Percentiles rank a stretch among this genome's conserved stretches.
phyloP scores from a whole-genome alignment of 768 basidiomycete genomes.

The Hebeloma cylindrosporum region DNA sequence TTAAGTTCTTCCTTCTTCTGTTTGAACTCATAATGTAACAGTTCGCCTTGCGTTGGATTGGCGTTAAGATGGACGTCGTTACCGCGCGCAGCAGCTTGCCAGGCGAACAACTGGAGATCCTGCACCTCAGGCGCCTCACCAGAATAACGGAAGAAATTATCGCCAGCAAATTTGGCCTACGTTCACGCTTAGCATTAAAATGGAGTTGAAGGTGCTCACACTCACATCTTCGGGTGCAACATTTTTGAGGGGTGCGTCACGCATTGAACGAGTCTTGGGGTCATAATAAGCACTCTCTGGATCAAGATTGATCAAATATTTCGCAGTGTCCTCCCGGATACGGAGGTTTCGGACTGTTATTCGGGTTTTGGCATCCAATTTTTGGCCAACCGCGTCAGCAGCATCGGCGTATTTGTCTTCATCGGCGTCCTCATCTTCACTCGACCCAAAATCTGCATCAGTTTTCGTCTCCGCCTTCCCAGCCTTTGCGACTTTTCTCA shows the following conservation, averaged over 20 bases:
- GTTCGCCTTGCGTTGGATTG: constrained; percentile 93
- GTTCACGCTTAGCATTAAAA: background rate
- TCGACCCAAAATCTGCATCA: constrained; percentile 94
- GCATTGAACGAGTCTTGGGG: constrained; percentile 99
- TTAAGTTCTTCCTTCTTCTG: constrained; percentile 92
- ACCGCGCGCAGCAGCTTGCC: constrained; percentile 91
- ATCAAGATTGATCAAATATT: constrained; percentile 96
- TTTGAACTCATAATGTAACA: constrained; percentile 86
- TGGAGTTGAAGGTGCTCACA: constrained; percentile 5
- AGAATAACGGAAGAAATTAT: constrained; percentile 90
- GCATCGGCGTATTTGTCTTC: constrained; percentile 99
- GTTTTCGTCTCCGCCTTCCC: constrained; percentile 70
- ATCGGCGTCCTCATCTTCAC: constrained; percentile 93
- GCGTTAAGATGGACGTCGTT: constrained; percentile 96
- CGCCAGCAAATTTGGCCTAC: constrained; percentile 89
- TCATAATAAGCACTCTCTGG: constrained; percentile 97
- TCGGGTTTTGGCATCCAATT: constrained; percentile 95
- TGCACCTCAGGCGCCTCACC: constrained; percentile 95
- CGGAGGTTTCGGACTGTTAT: constrained; percentile 98
- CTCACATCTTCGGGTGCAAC: constrained; percentile 86
- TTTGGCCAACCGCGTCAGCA: constrained; percentile 97
- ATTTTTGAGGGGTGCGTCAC: constrained; percentile 85
- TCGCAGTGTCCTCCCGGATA: constrained; percentile 98
- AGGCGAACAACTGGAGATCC: constrained; percentile 92
- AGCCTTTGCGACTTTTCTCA: constrained; percentile 93